Base-by-base conservation (phyloP, 768 basidiomycete genomes). In the Chalciporus sphaerocephalus region DNA sequence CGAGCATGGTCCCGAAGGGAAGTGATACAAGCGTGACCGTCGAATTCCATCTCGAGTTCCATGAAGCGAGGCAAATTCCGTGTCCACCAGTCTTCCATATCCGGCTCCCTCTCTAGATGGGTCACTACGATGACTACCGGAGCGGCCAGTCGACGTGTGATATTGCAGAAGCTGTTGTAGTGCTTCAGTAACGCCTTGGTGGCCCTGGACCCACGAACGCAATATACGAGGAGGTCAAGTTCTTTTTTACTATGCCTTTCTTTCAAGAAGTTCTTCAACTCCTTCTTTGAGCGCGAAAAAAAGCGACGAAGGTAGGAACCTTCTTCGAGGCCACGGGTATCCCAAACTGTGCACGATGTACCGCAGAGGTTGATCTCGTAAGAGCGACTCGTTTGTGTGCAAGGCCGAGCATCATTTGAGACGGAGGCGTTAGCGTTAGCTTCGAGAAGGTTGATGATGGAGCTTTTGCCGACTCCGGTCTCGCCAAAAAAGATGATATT, bases 181-280 rank as follows among this genome's bases (percentile, higher is more conserved):
- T 68, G 67, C 37, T 57, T 58, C 23, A 51, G 46, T 10, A 52
- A 45, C 3, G 60, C 51, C 12, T 58, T 46, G 23, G 52, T 61
- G 33, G 68, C 64, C 45, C 71, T 60, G 3, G 69, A 58, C 5
- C 61, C 68, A 7, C 59, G 65, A 50, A 72, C 58, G 44, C 65
- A 65, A 45, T 58, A 73, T 1, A 74, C 60, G 10, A 75, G 66
- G 30, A 75, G 69, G 55, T 59, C 65, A 17, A 74, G 53, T 6
- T 71, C 69, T 1, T 40, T 50, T 15, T 15, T 44, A 10, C 16
- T n/a, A 15, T 59, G 50, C 5, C 56, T 54, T 39, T 59, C 48
- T 25, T 53, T 38, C 15, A 62, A 52, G 18, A 62, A 46, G 16
- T 41, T 51, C 38, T 54, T 54, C 22, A 65, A 40, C 4, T 51